Evolutionary conservation across 805 yeast species (phyloP), one percentile per base, ranked within the genome.

Genomic region (Candida succiphila): DNA sequence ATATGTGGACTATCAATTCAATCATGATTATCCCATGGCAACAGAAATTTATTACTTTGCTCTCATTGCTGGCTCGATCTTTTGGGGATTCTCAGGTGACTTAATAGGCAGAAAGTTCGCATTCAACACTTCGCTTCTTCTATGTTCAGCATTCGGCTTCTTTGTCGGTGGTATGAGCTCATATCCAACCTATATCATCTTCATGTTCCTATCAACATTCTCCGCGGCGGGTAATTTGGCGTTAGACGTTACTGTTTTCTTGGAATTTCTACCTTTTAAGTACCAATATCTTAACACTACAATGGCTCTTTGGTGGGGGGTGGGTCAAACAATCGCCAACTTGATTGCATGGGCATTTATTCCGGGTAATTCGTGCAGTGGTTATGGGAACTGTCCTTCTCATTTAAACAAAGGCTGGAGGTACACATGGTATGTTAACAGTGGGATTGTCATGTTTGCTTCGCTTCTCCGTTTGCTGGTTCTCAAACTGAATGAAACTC

Each of bases 251-350:
- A 61, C 75, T 27, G 67, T 69, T 7, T 69, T 69, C 41, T 47
- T 72, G 25, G 77, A 73, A 44, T 70, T 64, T 36, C 52, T 73
- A 36, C 79, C 80, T 3, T 53, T 61, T 29, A 63, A 62, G 31
- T 54, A 65, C 42, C 74, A 71, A 41, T 73, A 65, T 63, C 48
- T 72, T 40, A 58, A 67, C 32, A 71, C 78, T 2, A 57, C 69
- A 25, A 62, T 75, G 53, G 73, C 78, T 17, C 56, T 63, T 29
- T 75, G 67, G 72, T 75, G 81, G 82, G 76, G 78, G 29, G 57
- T 75, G 24, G 81, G 80, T 22, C 80, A 75, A 47, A 63, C 75
- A 2, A 56, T 74, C 28, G 65, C 75, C 10, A 60, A 60, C 22
- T 51, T 72, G 15, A 44, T 72, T 27, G 67, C 76, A 4, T 75